These are phyloP conservation scores for Adansonia gregorii DNA, from an alignment of 441 rosid species.

Conservation along the genomic window DNA sequence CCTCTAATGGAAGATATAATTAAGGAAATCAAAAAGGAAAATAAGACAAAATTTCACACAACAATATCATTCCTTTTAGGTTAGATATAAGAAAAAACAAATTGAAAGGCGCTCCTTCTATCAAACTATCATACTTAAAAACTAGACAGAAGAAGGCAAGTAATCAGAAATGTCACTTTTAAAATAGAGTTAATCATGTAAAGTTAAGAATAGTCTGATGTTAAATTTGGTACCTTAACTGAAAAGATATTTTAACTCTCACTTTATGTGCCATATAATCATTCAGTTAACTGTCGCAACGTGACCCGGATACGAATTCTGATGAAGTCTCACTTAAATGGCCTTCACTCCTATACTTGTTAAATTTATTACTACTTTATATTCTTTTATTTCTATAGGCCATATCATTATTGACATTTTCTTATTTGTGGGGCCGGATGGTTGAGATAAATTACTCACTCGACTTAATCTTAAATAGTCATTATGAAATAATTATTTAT, in stretches of 20 bases:
- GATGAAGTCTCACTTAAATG: no score
- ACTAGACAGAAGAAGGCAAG: background rate
- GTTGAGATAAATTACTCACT: no score
- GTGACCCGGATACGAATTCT: no score
- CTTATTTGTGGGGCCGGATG: no score
- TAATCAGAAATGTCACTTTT: background rate
- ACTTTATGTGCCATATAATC: no score
- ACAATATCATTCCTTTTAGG: background rate
- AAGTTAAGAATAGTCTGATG: background rate
- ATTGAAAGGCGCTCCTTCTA: background rate
- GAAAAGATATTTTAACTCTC: slow-evolving; percentile 7
- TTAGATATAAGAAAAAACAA: background rate
- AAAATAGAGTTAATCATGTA: slow-evolving; percentile 1
- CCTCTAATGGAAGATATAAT: background rate
- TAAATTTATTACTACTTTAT: no score
- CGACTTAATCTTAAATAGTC: no score
- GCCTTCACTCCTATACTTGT: no score
- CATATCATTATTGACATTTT: no score
- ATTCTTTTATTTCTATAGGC: no score
- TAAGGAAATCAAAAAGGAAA: background rate
- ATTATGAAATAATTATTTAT: no score
- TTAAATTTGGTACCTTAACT: background rate
- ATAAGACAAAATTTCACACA: background rate
- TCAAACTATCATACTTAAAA: background rate
- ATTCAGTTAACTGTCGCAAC: background rate